Conservation (phyloP, 305 asterid species). For the Rubia peregrina region DNA sequence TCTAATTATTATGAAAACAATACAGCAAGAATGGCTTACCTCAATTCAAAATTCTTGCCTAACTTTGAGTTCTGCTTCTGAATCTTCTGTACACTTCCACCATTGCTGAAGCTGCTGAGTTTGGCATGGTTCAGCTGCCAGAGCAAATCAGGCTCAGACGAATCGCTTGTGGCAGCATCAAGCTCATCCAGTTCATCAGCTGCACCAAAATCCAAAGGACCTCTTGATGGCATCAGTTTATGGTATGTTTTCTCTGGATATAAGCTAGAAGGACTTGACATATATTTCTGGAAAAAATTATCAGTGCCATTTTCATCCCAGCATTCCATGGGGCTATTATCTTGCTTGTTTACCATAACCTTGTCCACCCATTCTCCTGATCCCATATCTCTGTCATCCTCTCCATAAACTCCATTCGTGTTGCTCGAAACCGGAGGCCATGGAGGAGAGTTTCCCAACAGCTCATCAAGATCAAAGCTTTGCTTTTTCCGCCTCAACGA, state of each 20-base stretch:
- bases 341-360: conserved; percentile 94
- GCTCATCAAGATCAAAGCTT: conserved; percentile 72
- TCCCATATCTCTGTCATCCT: conserved; percentile 56
- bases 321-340: conserved; percentile 29
- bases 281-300: conserved; percentile 26
- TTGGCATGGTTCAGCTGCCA: conserved; percentile 37
- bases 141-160: conserved; percentile 38
- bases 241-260: conserved; percentile 23
- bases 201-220: conserved; percentile 24
- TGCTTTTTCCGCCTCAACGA: conserved; percentile 50
- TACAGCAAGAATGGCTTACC: conserved; percentile 16
- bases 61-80: conserved; percentile 22
- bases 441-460: conserved; percentile 62
- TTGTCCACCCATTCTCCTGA: conserved; percentile 94
- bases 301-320: conserved; percentile 34
- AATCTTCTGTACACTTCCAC: conserved; percentile 23
- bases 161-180: conserved; percentile 39
- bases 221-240: conserved; percentile 16
- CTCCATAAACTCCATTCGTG: conserved; percentile 40
- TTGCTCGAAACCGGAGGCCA: conserved; percentile 79
- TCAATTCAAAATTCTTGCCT: conserved; percentile 24
- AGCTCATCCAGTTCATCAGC: conserved; percentile 36
- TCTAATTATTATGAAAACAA: no score
- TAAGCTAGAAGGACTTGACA: conserved; percentile 25
- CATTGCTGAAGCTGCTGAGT: conserved; percentile 16